These are phyloP conservation scores for Penicillium sp. DNA, from an alignment of 2,329 filamentous ascomycete species.

Conservation along the genomic window DNA sequence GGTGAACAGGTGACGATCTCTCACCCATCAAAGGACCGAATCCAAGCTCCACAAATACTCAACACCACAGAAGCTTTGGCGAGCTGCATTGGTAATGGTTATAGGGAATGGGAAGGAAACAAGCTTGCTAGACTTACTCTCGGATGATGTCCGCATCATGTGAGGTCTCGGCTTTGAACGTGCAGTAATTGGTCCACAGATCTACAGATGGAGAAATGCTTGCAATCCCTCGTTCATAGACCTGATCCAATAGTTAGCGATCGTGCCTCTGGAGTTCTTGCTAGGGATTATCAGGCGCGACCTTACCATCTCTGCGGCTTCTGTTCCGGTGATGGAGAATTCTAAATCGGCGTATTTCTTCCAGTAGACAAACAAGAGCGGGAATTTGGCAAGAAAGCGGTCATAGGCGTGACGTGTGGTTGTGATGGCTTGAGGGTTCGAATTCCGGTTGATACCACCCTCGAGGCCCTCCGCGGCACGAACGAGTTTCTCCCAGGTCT, in stretches of 20 bases:
- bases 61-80: conserved; percentile 34
- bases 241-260: conserved; percentile 47
- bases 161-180: conserved; percentile 95
- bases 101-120: conserved; percentile 62
- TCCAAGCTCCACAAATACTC: conserved; percentile 35
- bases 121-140: conserved; percentile 85
- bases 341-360: conserved; percentile 98
- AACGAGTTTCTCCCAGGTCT: conserved; percentile 89
- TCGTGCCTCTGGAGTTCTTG: not conserved
- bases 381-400: conserved; percentile 87
- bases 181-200: conserved; percentile 94
- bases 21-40: conserved; percentile 51
- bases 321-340: conserved; percentile 92
- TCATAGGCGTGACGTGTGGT: conserved; percentile 85
- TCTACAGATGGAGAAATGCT: conserved; percentile 92
- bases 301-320: conserved; percentile 90
- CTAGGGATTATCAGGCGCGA: conserved; percentile 4
- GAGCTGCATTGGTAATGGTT: conserved; percentile 40
- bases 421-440: conserved; percentile 85
- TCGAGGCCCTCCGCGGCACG: conserved; percentile 77
- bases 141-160: conserved; percentile 91
- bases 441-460: conserved; percentile 92
- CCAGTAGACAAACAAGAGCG: conserved; percentile 96
- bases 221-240: conserved; percentile 91
- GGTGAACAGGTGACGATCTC: conserved; percentile 56